phyloP scores from a whole-genome alignment of 179 eudicot species.

The Sideroxylon spinosum region DNA sequence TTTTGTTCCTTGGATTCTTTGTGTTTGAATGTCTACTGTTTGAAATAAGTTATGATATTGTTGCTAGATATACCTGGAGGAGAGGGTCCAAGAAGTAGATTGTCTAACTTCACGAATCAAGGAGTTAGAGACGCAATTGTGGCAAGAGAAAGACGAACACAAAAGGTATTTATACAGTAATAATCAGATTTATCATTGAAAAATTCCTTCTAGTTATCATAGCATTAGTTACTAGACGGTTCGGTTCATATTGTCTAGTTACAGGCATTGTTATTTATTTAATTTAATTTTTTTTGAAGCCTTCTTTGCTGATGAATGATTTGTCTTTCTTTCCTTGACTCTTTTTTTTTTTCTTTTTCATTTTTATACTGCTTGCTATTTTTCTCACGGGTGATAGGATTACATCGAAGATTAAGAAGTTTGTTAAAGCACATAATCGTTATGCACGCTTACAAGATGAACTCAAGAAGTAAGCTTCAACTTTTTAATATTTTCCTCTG shows the following conservation, averaged over 20 bases:
- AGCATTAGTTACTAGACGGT: background rate
- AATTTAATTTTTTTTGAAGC: background rate
- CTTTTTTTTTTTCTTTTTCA: background rate
- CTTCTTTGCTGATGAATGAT: constrained; percentile 10
- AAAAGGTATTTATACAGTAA: constrained; percentile 42
- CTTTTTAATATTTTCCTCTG: background rate
- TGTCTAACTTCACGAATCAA: constrained; percentile 48
- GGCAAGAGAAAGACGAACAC: constrained; percentile 59
- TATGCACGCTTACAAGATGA: constrained; percentile 66
- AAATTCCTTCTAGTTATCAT: background rate
- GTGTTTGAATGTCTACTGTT: constrained; percentile 3
- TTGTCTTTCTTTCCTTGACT: background rate
- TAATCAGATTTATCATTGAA: background rate
- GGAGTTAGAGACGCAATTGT: constrained; percentile 70
- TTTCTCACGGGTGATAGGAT: constrained; percentile 36
- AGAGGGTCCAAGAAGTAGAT: constrained; percentile 58
- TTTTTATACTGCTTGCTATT: background rate
- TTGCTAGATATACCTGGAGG: constrained; percentile 53
- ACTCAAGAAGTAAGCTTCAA: constrained; percentile 56
- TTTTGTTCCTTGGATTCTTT: background rate
- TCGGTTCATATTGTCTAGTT: background rate
- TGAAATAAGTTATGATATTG: constrained; percentile 18
- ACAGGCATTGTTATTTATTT: background rate
- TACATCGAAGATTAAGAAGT: constrained; percentile 59
- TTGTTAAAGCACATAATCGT: constrained; percentile 54